Evolutionary conservation across 225 moss, liverwort and hornwort genomes (phyloP).

Genomic region (Anthoceros angustus): DNA sequence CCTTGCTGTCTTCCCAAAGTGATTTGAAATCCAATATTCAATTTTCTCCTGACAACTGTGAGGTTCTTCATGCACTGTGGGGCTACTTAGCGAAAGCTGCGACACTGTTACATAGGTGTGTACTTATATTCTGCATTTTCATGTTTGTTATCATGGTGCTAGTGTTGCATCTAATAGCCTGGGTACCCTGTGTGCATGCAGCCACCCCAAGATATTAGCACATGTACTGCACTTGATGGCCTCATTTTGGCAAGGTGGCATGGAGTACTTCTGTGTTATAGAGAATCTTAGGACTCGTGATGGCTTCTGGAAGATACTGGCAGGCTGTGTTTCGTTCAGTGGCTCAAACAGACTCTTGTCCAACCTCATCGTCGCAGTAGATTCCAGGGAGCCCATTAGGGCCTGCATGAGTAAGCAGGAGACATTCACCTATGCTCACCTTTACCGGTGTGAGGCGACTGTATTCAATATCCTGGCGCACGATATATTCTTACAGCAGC

Average conservation of each 20-base stretch:
- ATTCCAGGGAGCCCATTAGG: constrained; percentile 14
- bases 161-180: neutral
- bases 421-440: constrained; percentile 42
- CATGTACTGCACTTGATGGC: constrained; percentile 60
- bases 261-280: constrained; percentile 63
- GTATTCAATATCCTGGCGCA: constrained; percentile 78
- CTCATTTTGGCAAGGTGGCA: constrained; percentile 82
- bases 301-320: constrained; percentile 66
- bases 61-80: constrained; percentile 60
- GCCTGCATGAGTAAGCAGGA: constrained; percentile 40
- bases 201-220: constrained; percentile 61
- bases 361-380: constrained; percentile 11
- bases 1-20: constrained; percentile 16
- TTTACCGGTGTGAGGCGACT: constrained; percentile 73
- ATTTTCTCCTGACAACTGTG: constrained; percentile 3
- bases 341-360: constrained; percentile 27
- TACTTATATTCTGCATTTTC: neutral
- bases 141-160: neutral
- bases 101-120: constrained; percentile 41
- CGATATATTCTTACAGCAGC: constrained; percentile 76
- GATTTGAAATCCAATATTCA: constrained; percentile 6
- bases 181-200: constrained; percentile 15
- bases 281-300: constrained; percentile 50
- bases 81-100: constrained; percentile 38
- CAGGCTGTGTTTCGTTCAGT: constrained; percentile 42